Evolutionary conservation across 2,329 filamentous ascomycete species (phyloP).

Genomic region (Botrytis tulipae): DNA sequence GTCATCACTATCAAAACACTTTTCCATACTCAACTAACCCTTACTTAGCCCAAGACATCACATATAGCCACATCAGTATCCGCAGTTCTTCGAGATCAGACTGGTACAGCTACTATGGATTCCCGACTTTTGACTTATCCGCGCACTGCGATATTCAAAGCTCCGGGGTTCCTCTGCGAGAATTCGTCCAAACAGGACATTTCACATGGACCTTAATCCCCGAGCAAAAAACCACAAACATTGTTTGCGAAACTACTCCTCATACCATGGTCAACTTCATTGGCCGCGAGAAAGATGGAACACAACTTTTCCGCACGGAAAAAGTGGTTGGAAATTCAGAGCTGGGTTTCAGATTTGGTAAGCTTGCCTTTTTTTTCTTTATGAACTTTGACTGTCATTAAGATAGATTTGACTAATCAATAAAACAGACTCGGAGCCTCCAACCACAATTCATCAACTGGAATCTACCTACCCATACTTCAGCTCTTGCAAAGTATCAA

Average conservation of each 20-base stretch:
- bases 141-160: constrained; percentile 12
- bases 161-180: constrained; percentile 5
- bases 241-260: constrained; percentile 8
- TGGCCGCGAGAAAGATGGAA: neutral
- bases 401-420: neutral
- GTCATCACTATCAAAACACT: neutral
- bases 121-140: constrained; percentile 7
- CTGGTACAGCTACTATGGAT: constrained; percentile 12
- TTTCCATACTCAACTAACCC: neutral
- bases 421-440: neutral
- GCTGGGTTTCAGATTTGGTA: constrained; percentile 3
- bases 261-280: constrained; percentile 11
- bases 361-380: neutral
- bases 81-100: constrained; percentile 1
- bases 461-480: constrained; percentile 4
- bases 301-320: neutral
- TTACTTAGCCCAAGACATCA: neutral
- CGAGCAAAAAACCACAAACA: constrained; percentile 17
- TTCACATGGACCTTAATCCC: constrained; percentile 11
- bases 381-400: neutral
- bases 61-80: constrained; percentile 15
- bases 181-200: constrained; percentile 4
- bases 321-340: constrained; percentile 1
- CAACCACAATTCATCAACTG: constrained; percentile 8
- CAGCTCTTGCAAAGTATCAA: constrained; percentile 1